Base-by-base conservation (phyloP, 31 red algal species). In the Porphyra umbilicalis region DNA sequence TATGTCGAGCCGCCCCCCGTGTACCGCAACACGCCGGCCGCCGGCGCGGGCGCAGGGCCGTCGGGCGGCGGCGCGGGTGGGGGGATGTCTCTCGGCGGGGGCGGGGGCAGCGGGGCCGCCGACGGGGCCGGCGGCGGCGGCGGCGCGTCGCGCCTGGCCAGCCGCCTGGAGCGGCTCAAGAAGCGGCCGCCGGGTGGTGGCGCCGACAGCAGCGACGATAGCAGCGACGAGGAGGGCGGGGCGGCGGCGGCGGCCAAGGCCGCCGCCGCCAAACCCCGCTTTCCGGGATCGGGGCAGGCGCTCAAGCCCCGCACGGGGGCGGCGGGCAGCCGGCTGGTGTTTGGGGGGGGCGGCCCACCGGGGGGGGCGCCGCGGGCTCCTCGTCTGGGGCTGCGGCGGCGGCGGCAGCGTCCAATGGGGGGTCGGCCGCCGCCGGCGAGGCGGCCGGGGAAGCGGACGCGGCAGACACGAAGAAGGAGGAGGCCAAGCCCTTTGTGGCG, bases 141-240 rank as follows among this genome's bases (percentile, higher is more conserved):
- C 33, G 85, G 88, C 79, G 87, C 85, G 30, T 87, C 84, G 13
- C 75, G 87, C 76, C 82, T 94, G 8, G 88, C 88, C 79, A 85
- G 88, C 38, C 87, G 87, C 15, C 77, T 90, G 82, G 88, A 94
- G 81, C 29, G 76, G 32, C 77, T 94, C 35, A 94, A 94, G 79
- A 86, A 89, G 57, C 80, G 85, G 34, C 76, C 77, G 76, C 91
- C 35, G 35, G 77, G 77, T 2, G 77, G 77, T 0, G 77, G 77
- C 34, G 34, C 4, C 33, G 77, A 78, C 35, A 78, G 77, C 35
- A 36, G 16, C 35, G 77, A 78, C 35, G 35, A 36, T 16, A 36
- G 35, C 33, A 84, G 81, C 67, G 90, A 92, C 36, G 90, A 92
- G 10, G 85, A 87, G n/a, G n/a, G n/a, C n/a, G 57, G 57, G 57